Base-by-base conservation (phyloP, 192 early-diverging fungal species). In the Podila verticillata region DNA sequence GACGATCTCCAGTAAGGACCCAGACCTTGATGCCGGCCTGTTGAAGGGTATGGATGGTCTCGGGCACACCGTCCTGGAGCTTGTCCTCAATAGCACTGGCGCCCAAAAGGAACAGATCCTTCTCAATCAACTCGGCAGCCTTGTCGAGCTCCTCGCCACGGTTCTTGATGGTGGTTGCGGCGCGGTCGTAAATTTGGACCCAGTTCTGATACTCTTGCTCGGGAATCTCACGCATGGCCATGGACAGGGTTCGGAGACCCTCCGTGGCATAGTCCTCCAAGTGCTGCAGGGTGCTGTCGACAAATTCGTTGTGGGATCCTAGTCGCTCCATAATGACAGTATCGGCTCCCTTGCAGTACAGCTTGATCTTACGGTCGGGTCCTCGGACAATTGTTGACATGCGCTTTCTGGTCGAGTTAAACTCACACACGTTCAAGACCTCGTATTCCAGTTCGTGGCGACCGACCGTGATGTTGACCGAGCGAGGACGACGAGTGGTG, bases 1-100 rank as follows among this genome's bases (percentile, higher is more conserved):
- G 97, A 44, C 96, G 81, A 84, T 99, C 98, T 54, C 98, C 98
- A 12, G 98, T 99, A 74, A 99, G 84, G 10, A 99, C 96, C 97
- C 97, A 99, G 51, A 99, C 91, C 70, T 96, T 95, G 84, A 99
- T 97, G 9, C 96, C 96, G 1, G 97, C 98, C 72, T 94, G 92
- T 59, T 96, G 93, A 57, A 99, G 87, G 12, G 96, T 98, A 82
- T 94, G 92, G 70, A 99, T 99, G 0, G 98, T 96, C 69, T 98
- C 95, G 15, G 97, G 97, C 28, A 99, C 98, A 58, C 95, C 97
- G 68, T 98, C 98, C 84, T 99, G 98, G 9, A 99, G 85, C 83
- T 95, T 96, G 82, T 98, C 98, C 82, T 99, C 98, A 74, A 99
- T 99, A 2, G 98, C 98, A 10, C 97, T 99, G 0, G 96, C 97